Conservation (phyloP, 2,329 filamentous ascomycete genomes). For the Trichophyton mentagrophytes region DNA sequence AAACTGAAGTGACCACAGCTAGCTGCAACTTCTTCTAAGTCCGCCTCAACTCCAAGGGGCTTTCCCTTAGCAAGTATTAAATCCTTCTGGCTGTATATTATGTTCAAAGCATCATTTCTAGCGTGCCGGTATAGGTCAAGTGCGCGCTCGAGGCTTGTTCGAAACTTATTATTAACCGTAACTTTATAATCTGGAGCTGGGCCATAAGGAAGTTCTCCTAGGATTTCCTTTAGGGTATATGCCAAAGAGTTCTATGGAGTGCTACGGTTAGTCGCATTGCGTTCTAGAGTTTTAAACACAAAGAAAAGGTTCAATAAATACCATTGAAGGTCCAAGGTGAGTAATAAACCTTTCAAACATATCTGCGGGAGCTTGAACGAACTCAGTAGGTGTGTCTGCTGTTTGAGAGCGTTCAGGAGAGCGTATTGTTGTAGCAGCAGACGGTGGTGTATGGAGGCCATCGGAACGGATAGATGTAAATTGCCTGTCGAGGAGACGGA, state of each 20-base stretch:
- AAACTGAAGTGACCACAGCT: constrained; percentile 96
- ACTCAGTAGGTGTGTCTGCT: background rate
- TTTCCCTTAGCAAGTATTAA: constrained; percentile 47
- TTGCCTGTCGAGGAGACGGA: background rate
- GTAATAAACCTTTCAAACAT: constrained; percentile 87
- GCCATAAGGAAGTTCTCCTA: constrained; percentile 76
- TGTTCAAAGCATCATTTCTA: constrained; percentile 59
- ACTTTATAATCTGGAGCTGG: constrained; percentile 55
- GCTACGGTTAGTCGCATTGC: background rate
- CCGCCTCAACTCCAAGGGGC: constrained; percentile 67
- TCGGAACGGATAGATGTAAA: background rate
- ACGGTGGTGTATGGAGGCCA: background rate
- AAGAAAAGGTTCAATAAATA: constrained; percentile 19
- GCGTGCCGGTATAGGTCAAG: constrained; percentile 65
- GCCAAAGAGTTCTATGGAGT: constrained; percentile 62
- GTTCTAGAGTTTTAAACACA: background rate
- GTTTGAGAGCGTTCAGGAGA: background rate
- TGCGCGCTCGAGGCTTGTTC: constrained; percentile 66
- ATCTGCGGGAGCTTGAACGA: constrained; percentile 47
- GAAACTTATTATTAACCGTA: constrained; percentile 64
- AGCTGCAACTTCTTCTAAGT: constrained; percentile 95
- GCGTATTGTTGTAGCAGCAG: constrained; percentile 7
- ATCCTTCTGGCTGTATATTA: constrained; percentile 70
- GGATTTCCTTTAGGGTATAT: constrained; percentile 75
- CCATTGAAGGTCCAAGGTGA: constrained; percentile 80